Conservation (phyloP, 73 alveolate species). For the Urostyla sp. region DNA sequence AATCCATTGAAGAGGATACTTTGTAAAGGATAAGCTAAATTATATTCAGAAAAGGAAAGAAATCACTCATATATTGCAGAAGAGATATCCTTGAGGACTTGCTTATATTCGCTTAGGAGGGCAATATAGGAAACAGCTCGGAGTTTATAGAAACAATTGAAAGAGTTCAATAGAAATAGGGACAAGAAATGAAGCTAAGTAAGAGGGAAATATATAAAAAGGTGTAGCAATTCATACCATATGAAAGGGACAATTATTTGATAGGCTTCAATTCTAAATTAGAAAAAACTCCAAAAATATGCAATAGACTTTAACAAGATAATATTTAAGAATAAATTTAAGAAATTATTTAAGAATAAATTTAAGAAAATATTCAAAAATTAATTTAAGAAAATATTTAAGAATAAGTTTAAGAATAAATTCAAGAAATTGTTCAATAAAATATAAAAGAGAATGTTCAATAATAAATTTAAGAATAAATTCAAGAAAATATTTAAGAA, state of each 20-base stretch:
- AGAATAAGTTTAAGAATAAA: too few relatives aligned
- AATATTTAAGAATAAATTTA: too few relatives aligned
- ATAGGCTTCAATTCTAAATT: too few relatives aligned
- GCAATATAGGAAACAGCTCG: conserved; percentile 19
- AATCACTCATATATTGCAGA: background rate
- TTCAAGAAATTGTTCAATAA: background rate
- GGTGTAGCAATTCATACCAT: conserved; percentile 19
- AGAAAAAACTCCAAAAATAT: too few relatives aligned
- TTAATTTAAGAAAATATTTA: too few relatives aligned
- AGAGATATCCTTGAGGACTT: conserved; percentile 12
- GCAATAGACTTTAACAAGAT: too few relatives aligned
- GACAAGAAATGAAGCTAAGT: conserved; percentile 8
- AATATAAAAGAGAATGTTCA: too few relatives aligned
- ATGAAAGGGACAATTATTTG: background rate
- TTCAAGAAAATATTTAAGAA: background rate
- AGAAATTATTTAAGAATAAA: too few relatives aligned
- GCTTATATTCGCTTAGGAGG: conserved; percentile 1
- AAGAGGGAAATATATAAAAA: conserved; percentile 4
- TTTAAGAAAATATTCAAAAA: too few relatives aligned
- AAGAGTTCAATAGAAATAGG: background rate
- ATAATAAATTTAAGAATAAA: too few relatives aligned
- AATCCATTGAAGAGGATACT: background rate
- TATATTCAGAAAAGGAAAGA: conserved; percentile 4
- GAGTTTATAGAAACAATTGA: conserved; percentile 6
- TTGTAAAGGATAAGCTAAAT: background rate